Evolutionary conservation across 1,284 basidiomycete species (phyloP).

Genomic region (Ustilago loliicola): DNA sequence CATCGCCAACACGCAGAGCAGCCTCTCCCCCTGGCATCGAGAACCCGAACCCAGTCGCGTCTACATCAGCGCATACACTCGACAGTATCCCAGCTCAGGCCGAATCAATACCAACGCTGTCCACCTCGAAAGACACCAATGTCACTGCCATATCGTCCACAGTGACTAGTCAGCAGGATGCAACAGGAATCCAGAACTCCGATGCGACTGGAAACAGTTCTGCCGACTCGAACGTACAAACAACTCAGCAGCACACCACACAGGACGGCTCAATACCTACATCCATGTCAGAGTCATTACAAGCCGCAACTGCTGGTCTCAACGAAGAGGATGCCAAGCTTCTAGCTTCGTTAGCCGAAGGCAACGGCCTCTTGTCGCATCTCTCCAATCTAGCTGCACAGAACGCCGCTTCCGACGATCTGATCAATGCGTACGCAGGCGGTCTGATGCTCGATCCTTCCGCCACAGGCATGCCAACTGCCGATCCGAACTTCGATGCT

Average conservation of each 20-base stretch:
- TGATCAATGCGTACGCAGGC: slow-evolving; percentile 28
- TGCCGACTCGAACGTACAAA: not conserved
- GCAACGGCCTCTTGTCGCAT: slow-evolving; percentile 43
- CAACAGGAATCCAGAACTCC: slow-evolving; percentile 3
- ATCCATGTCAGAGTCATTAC: slow-evolving; percentile 28
- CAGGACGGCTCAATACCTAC: slow-evolving; percentile 11
- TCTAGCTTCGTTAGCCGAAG: slow-evolving; percentile 52
- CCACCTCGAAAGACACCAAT: slow-evolving; percentile 1
- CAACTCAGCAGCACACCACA: not conserved
- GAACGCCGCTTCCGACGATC: slow-evolving; percentile 26
- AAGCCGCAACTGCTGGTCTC: slow-evolving; percentile 35
- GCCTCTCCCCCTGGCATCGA: slow-evolving; percentile 44
- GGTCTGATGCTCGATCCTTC: slow-evolving; percentile 31
- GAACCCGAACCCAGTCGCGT: slow-evolving; percentile 49
- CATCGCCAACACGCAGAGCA: slow-evolving; percentile 33
- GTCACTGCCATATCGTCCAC: not conserved
- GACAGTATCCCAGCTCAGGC: slow-evolving; percentile 18
- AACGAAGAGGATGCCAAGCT: slow-evolving; percentile 60
- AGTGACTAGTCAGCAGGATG: not conserved
- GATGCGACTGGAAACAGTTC: not conserved
- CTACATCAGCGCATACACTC: slow-evolving; percentile 56
- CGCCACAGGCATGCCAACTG: not conserved
- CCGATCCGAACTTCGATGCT: slow-evolving; percentile 14
- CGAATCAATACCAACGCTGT: not conserved
- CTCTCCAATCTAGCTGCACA: slow-evolving; percentile 41